Evolutionary conservation across 176 grass and related monocot species (phyloP).

Genomic region (Stipa capillata): DNA sequence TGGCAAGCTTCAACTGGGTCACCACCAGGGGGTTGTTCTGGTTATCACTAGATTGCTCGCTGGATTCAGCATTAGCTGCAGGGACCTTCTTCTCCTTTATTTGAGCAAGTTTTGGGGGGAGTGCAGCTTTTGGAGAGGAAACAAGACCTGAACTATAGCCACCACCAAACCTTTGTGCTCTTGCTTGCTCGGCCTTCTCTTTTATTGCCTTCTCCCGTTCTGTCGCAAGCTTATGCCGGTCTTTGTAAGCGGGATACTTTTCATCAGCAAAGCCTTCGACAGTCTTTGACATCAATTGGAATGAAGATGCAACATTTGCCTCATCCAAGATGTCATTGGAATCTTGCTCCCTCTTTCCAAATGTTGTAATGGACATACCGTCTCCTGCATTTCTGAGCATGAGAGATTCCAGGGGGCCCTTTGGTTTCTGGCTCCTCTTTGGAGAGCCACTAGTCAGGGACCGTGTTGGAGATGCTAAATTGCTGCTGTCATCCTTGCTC

Average conservation of each 20-base stretch:
- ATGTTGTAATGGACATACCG: constrained; percentile 76
- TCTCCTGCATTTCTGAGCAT: constrained; percentile 94
- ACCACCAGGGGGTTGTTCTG: constrained; percentile 44
- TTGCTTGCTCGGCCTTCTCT: constrained; percentile 78
- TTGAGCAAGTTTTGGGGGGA: constrained; percentile 69
- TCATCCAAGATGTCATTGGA: constrained; percentile 40
- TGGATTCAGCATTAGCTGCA: constrained; percentile 13
- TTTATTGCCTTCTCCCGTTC: constrained; percentile 83
- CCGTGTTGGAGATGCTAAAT: constrained; percentile 38
- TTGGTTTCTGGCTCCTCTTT: constrained; percentile 40
- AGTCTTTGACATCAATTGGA: constrained; percentile 70
- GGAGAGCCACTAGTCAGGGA: constrained; percentile 44
- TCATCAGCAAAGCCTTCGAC: constrained; percentile 75
- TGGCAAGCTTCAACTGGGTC: constrained; percentile 70
- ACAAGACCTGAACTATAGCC: constrained; percentile 24
- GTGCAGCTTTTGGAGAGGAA: constrained; percentile 20
- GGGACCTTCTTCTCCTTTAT: constrained; percentile 86
- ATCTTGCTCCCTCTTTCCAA: constrained; percentile 68
- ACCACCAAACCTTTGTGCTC: constrained; percentile 57
- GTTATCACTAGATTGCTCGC: constrained; percentile 45
- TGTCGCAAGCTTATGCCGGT: constrained; percentile 76
- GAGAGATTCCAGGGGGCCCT: constrained; percentile 66
- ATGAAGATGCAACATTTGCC: constrained; percentile 52
- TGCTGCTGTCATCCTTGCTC: constrained; percentile 57
- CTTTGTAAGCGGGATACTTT: constrained; percentile 88